phyloP scores from a whole-genome alignment of 768 basidiomycete species.

The Boletales sp. region DNA sequence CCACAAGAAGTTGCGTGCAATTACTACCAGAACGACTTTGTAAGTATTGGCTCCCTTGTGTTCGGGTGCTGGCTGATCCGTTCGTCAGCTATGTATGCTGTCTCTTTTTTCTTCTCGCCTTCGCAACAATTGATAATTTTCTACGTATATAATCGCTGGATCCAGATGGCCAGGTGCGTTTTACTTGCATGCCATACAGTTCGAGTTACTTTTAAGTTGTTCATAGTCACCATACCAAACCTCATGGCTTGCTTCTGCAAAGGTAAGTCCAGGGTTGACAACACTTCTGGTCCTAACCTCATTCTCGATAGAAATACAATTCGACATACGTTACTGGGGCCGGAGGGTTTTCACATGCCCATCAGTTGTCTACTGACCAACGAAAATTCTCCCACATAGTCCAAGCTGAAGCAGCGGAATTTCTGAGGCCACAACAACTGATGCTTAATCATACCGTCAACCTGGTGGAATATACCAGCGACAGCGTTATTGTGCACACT shows the following conservation, averaged over 20 bases:
- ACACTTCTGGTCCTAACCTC: neutral
- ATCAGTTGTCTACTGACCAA: constrained; percentile 54
- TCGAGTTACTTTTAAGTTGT: constrained; percentile 25
- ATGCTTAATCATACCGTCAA: constrained; percentile 50
- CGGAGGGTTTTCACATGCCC: constrained; percentile 57
- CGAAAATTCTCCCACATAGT: constrained; percentile 58
- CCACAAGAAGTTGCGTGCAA: constrained; percentile 50
- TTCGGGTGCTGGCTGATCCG: constrained; percentile 1
- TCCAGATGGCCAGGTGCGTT: constrained; percentile 27
- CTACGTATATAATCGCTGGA: neutral
- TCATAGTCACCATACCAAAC: constrained; percentile 58
- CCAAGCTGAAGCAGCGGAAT: constrained; percentile 54
- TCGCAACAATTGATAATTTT: constrained; percentile 3
- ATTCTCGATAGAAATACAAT: constrained; percentile 49
- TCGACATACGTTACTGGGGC: constrained; percentile 48
- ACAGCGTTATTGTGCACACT: constrained; percentile 47
- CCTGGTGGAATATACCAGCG: constrained; percentile 40
- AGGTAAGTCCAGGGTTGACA: constrained; percentile 37
- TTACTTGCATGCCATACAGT: neutral
- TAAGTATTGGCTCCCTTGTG: constrained; percentile 4
- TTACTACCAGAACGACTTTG: constrained; percentile 50
- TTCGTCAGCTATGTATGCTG: constrained; percentile 27
- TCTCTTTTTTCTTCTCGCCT: neutral
- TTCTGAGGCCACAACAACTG: constrained; percentile 45
- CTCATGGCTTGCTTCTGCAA: constrained; percentile 58